Conservation (phyloP, 164 flowering plant genomes). For the Nelumbo lutea region DNA sequence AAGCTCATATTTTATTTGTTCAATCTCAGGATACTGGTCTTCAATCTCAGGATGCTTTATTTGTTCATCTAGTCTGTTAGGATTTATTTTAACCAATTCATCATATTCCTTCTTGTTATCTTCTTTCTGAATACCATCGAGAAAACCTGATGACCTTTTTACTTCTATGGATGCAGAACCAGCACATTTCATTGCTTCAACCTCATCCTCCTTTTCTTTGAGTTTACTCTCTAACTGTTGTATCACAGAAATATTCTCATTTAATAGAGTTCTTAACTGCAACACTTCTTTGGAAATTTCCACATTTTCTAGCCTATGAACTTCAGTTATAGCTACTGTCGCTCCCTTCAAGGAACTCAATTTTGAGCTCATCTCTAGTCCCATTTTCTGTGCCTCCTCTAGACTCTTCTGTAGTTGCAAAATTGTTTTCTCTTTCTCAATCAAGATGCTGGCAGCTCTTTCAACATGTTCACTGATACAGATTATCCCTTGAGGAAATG, state of each 20-base stretch:
- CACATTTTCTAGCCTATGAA: conserved; percentile 31
- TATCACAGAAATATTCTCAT: conserved; percentile 26
- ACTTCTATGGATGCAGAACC: conserved; percentile 31
- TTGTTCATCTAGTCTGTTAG: neutral
- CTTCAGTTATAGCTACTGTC: conserved; percentile 55
- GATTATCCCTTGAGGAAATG: conserved; percentile 48
- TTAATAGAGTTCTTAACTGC: conserved; percentile 22
- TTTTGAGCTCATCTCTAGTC: conserved; percentile 49
- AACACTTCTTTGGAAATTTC: conserved; percentile 27
- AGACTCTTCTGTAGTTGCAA: conserved; percentile 41
- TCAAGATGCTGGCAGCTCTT: conserved; percentile 46
- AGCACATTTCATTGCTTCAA: conserved; percentile 39
- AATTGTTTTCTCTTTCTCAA: conserved; percentile 64
- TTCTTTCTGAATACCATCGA: conserved; percentile 7
- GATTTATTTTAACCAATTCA: conserved; percentile 3
- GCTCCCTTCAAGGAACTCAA: conserved; percentile 63
- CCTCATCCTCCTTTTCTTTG: conserved; percentile 25
- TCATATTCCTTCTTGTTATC: conserved; percentile 12
- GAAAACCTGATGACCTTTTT: conserved; percentile 27
- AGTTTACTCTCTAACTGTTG: conserved; percentile 27
- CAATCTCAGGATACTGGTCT: conserved; percentile 12
- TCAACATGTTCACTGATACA: conserved; percentile 52
- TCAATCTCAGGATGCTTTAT: conserved; percentile 1
- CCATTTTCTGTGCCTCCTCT: conserved; percentile 57
- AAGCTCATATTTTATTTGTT: conserved; percentile 30